These are phyloP conservation scores for Papiliotrema terrestris DNA, from an alignment of 1,284 basidiomycete genomes.

Conservation along the genomic window DNA sequence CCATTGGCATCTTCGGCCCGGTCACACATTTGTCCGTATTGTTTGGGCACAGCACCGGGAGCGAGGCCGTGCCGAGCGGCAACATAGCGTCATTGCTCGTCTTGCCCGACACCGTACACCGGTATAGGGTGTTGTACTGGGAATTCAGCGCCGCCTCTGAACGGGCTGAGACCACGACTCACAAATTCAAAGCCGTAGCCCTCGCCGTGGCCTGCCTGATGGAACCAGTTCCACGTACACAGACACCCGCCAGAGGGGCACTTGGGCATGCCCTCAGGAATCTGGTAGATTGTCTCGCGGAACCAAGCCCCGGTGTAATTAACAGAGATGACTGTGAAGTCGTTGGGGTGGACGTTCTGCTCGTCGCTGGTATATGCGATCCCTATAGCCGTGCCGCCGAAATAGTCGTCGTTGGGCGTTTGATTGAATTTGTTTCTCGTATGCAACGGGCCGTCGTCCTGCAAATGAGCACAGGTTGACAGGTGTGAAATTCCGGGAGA, in stretches of 20 bases:
- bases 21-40: slow-evolving; percentile 31
- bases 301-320: slow-evolving; percentile 70
- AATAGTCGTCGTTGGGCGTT: slow-evolving; percentile 37
- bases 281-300: slow-evolving; percentile 58
- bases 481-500: not conserved
- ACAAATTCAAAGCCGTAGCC: slow-evolving; percentile 15
- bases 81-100: slow-evolving; percentile 49
- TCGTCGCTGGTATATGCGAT: slow-evolving; percentile 65
- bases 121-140: slow-evolving; percentile 67
- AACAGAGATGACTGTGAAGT: slow-evolving; percentile 67
- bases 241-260: slow-evolving; percentile 61
- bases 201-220: slow-evolving; percentile 8
- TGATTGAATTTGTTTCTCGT: slow-evolving; percentile 19
- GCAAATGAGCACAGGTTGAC: not conserved
- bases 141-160: not conserved
- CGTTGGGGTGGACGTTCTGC: slow-evolving; percentile 57
- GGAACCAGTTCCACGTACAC: slow-evolving; percentile 71
- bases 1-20: slow-evolving; percentile 29
- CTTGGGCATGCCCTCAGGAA: slow-evolving; percentile 64
- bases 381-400: slow-evolving; percentile 62
- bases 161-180: not conserved
- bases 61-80: slow-evolving; percentile 49
- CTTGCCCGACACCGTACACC: slow-evolving; percentile 60
- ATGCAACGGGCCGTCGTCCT: slow-evolving; percentile 5
- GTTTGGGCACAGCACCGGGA: slow-evolving; percentile 32